A percentile compares a stretch with the other conserved stretches of the same genome.
Conservation (phyloP, 768 basidiomycete genomes). For the Panaeolus cyanescens region DNA sequence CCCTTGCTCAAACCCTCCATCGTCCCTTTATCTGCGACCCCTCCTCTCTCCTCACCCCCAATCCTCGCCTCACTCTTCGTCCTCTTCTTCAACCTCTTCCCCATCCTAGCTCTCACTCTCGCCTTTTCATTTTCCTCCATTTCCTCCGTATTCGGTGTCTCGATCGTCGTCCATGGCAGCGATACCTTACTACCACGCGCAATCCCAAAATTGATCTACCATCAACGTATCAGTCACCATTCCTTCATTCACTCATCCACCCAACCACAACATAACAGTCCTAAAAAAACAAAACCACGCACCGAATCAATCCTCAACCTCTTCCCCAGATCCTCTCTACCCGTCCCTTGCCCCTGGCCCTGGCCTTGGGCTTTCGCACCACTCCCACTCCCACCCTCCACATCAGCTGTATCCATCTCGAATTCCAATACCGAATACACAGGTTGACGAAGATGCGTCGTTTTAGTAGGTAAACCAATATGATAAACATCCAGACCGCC, state of each 20-base stretch:
- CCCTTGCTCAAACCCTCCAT: too few relatives aligned
- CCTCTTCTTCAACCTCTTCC: neutral
- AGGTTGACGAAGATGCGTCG: constrained; percentile 26
- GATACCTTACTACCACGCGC: neutral
- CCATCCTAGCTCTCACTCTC: neutral
- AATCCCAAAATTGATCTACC: neutral
- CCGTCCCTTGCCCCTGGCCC: too few relatives aligned
- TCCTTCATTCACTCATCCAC: too few relatives aligned
- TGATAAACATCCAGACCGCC: constrained; percentile 38
- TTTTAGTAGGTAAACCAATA: constrained; percentile 28
- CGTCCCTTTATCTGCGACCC: too few relatives aligned
- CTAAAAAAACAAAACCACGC: neutral
- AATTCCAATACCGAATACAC: constrained; percentile 30
- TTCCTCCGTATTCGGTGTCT: neutral
- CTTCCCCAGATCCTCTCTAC: neutral
- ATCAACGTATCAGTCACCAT: neutral
- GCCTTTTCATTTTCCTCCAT: neutral
- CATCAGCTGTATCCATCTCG: neutral
- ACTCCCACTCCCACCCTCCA: too few relatives aligned
- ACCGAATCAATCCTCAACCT: neutral
- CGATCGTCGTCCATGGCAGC: neutral
- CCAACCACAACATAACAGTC: neutral
- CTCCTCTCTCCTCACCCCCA: too few relatives aligned
- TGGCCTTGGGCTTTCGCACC: too few relatives aligned
- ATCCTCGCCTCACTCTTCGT: too few relatives aligned